Conservation (phyloP, 2,329 filamentous ascomycete genomes). For the Aspergillus bombycis region DNA sequence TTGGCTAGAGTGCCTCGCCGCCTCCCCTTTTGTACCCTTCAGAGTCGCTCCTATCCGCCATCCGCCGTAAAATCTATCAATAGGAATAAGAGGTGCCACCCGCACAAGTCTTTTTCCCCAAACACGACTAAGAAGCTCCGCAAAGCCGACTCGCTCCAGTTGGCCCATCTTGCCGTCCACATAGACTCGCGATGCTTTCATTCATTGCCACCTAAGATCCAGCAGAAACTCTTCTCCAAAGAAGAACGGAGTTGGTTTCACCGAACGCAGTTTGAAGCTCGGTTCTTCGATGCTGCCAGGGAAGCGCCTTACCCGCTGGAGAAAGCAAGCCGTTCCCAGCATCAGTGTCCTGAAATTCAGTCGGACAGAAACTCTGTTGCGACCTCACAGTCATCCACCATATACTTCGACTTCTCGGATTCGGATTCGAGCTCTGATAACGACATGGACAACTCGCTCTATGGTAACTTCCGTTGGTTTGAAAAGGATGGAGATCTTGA, state of each 20-base stretch:
- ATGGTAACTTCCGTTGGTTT: constrained; percentile 73
- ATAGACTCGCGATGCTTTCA: constrained; percentile 70
- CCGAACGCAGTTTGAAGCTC: constrained; percentile 55
- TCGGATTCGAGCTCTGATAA: constrained; percentile 30
- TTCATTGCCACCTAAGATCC: constrained; percentile 72
- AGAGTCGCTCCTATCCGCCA: constrained; percentile 14
- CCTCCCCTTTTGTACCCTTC: constrained; percentile 23
- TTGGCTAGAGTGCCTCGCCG: constrained; percentile 16
- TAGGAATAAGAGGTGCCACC: constrained; percentile 19
- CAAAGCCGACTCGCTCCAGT: constrained; percentile 42
- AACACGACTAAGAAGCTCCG: constrained; percentile 27
- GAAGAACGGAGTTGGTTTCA: constrained; percentile 69
- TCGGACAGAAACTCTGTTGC: background rate
- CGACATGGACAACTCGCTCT: constrained; percentile 58
- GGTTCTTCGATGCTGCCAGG: constrained; percentile 62
- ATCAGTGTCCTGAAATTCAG: background rate
- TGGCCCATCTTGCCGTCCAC: constrained; percentile 48
- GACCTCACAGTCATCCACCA: constrained; percentile 25
- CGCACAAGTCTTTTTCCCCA: constrained; percentile 20
- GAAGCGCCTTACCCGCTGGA: constrained; percentile 43
- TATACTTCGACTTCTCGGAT: constrained; percentile 28
- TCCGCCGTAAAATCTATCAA: constrained; percentile 10
- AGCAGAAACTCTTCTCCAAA: constrained; percentile 68
- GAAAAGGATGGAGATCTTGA: constrained; percentile 74
- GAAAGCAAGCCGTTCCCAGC: background rate